phyloP scores from a whole-genome alignment of 192 early-diverging fungal species.

The Coemansia sp. region DNA sequence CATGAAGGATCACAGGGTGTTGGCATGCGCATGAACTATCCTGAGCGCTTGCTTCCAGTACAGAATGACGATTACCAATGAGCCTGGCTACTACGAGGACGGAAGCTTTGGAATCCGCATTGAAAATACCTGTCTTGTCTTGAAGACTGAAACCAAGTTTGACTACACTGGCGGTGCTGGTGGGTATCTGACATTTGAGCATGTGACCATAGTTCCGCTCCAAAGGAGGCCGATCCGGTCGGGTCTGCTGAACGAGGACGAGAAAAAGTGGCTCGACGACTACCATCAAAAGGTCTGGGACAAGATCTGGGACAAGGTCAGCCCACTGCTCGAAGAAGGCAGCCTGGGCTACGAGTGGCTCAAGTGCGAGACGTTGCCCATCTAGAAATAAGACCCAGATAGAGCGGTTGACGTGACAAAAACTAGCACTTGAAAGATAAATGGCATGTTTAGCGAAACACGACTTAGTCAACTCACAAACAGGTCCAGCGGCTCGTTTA shows the following conservation, averaged over 20 bases:
- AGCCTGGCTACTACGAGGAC: conserved; percentile 98
- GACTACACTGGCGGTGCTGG: conserved; percentile 76
- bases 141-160: conserved; percentile 67
- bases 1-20: conserved; percentile 97
- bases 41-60: conserved; percentile 76
- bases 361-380: conserved; percentile 71
- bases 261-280: conserved; percentile 83
- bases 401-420: neutral
- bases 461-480: neutral
- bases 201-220: conserved; percentile 88
- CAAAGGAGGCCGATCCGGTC: conserved; percentile 80
- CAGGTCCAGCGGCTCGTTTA: too few species aligned
- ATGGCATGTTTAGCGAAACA: neutral
- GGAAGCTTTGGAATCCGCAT: conserved; percentile 96
- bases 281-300: conserved; percentile 75
- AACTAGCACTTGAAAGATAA: neutral
- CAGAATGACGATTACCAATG: conserved; percentile 97
- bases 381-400: conserved; percentile 43
- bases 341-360: conserved; percentile 80
- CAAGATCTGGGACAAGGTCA: conserved; percentile 69
- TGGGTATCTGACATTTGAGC: conserved; percentile 88
- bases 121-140: conserved; percentile 89
- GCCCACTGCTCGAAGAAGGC: conserved; percentile 72
- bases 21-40: conserved; percentile 71
- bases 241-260: conserved; percentile 68